Evolutionary conservation across 2,329 filamentous ascomycete genomes (phyloP).

Genomic region (Fusarium fracticaudum): DNA sequence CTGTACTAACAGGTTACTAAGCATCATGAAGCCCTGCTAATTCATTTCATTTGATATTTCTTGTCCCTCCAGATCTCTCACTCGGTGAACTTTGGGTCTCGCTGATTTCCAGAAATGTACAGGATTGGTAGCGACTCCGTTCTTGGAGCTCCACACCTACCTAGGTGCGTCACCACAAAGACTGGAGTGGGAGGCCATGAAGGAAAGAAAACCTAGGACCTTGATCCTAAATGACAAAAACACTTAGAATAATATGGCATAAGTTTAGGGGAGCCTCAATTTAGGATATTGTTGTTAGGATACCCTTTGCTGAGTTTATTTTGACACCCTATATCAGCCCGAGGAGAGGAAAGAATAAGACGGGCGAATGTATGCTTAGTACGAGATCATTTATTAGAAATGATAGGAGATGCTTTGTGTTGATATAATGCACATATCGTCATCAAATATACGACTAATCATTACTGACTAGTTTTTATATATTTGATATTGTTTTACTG

Average conservation of each 20-base stretch:
- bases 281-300: no score
- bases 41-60: background rate
- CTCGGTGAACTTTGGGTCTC: background rate
- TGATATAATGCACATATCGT: background rate
- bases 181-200: conserved; percentile 20
- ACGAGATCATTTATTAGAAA: background rate
- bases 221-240: background rate
- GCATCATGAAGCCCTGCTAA: no score
- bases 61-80: background rate
- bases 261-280: background rate
- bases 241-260: background rate
- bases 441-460: background rate
- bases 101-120: background rate
- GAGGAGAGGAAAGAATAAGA: conserved; percentile 7
- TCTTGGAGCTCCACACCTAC: background rate
- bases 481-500: background rate
- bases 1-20: background rate
- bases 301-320: background rate
- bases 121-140: background rate
- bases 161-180: conserved; percentile 31
- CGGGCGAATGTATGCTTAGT: background rate
- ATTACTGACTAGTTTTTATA: background rate
- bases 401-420: background rate
- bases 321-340: background rate
- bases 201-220: background rate